Conservation (phyloP, 495 filamentous ascomycete species). For the Neurospora sp. region DNA sequence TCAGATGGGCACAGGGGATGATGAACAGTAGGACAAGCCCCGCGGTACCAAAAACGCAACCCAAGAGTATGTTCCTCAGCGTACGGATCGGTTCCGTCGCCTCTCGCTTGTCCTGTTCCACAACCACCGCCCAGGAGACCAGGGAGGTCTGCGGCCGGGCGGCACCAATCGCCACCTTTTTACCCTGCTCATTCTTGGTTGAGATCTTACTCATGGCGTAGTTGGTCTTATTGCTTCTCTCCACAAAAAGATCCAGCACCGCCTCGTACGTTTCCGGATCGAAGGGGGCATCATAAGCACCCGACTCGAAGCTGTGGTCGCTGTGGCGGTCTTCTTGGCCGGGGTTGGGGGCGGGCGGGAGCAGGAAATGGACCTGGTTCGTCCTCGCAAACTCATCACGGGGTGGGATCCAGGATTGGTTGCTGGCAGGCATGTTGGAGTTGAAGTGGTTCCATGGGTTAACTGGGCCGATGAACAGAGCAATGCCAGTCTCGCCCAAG, state of each 20-base stretch:
- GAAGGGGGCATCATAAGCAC: constrained; percentile 42
- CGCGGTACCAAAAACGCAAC: constrained; percentile 73
- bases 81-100: constrained; percentile 64
- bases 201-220: constrained; percentile 56
- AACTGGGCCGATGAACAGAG: constrained; percentile 56
- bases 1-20: constrained; percentile 67
- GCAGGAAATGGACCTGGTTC: constrained; percentile 31
- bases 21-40: constrained; percentile 57
- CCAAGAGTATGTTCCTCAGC: constrained; percentile 66
- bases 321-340: constrained; percentile 38
- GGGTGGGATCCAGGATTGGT: constrained; percentile 21
- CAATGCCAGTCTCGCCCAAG: constrained; percentile 53
- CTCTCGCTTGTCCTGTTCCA: constrained; percentile 65
- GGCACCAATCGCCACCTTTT: constrained; percentile 58
- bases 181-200: constrained; percentile 57
- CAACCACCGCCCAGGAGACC: constrained; percentile 69
- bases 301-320: constrained; percentile 28
- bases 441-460: constrained; percentile 55
- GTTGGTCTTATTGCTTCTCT: constrained; percentile 34
- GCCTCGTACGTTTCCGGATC: constrained; percentile 45
- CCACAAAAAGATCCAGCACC: constrained; percentile 42
- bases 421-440: constrained; percentile 23
- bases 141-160: constrained; percentile 52
- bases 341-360: constrained; percentile 28
- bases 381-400: constrained; percentile 24